Conservation (phyloP, 2,329 filamentous ascomycete species). For the Lachnellula cervina region DNA sequence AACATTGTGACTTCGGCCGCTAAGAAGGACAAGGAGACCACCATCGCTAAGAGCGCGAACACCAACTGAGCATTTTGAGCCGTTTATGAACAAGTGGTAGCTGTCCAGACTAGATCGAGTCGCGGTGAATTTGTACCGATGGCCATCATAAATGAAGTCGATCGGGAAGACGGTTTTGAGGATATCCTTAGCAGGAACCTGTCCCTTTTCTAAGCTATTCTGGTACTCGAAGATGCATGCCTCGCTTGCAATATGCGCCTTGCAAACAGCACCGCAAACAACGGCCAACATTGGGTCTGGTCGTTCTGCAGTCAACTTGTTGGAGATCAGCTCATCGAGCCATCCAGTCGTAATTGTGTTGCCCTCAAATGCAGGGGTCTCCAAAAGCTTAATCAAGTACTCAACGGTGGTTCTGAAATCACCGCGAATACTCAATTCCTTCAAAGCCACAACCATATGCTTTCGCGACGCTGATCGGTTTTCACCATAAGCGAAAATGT, state of each 20-base stretch:
- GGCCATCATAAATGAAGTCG: slow-evolving; percentile 97
- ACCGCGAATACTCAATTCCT: slow-evolving; percentile 98
- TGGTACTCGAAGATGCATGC: slow-evolving; percentile 82
- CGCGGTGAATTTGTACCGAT: slow-evolving; percentile 95
- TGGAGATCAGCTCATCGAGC: slow-evolving; percentile 97
- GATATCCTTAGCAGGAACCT: slow-evolving; percentile 93
- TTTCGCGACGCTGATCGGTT: slow-evolving; percentile 94
- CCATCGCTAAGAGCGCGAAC: slow-evolving; percentile 91
- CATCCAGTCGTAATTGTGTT: slow-evolving; percentile 99
- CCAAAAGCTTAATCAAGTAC: slow-evolving; percentile 96
- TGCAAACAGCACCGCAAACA: slow-evolving; percentile 89
- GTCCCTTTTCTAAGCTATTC: slow-evolving; percentile 87
- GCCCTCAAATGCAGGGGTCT: slow-evolving; percentile 96
- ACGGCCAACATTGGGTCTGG: slow-evolving; percentile 93
- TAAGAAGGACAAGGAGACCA: slow-evolving; percentile 83
- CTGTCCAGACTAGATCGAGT: slow-evolving; percentile 88
- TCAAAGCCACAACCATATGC: slow-evolving; percentile 98
- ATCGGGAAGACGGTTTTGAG: slow-evolving; percentile 96
- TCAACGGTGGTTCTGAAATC: slow-evolving; percentile 98
- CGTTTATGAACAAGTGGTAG: slow-evolving; percentile 98
- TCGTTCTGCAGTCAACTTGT: slow-evolving; percentile 92
- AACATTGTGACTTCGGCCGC: slow-evolving; percentile 91
- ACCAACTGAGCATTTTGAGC: slow-evolving; percentile 90
- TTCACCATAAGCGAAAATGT: slow-evolving; percentile 98
- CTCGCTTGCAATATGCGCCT: slow-evolving; percentile 93